phyloP scores from a whole-genome alignment of 805 yeast genomes.

The Clavispora asparagi region DNA sequence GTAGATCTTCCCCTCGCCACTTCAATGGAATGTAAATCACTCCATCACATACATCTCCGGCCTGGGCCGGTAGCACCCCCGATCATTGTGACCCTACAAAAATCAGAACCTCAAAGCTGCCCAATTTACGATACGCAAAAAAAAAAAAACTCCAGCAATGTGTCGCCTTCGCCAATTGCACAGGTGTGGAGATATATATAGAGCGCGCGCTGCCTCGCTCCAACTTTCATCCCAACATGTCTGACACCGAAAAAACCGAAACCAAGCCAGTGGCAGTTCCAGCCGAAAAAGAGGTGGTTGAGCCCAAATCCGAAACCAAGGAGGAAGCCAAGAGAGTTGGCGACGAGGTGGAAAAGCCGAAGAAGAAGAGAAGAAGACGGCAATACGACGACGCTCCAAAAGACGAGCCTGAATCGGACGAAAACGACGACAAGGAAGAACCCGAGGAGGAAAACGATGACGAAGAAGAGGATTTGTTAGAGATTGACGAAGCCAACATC shows the following conservation, averaged over 20 bases:
- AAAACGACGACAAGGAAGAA: conserved; percentile 41
- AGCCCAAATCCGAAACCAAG: conserved; percentile 6
- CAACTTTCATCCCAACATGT: background rate
- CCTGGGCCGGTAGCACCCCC: too few species aligned
- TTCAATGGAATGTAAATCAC: too few species aligned
- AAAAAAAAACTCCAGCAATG: too few species aligned
- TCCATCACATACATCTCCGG: too few species aligned
- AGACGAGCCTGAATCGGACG: conserved; percentile 38
- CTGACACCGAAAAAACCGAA: conserved; percentile 4
- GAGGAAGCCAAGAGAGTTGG: conserved; percentile 9
- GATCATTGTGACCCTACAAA: too few species aligned
- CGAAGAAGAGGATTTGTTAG: conserved; percentile 74
- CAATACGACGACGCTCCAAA: conserved; percentile 53
- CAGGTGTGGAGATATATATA: background rate
- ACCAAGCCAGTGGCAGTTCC: background rate
- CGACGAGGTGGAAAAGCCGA: conserved; percentile 24
- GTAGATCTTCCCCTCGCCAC: too few species aligned
- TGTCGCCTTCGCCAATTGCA: too few species aligned
- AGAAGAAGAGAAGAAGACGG: conserved; percentile 55
- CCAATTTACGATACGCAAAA: too few species aligned
- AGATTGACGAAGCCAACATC: conserved; percentile 78
- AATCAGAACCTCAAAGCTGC: too few species aligned
- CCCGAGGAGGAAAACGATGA: conserved; percentile 57
- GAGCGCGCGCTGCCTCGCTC: background rate
- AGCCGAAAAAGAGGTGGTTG: background rate